Conservation (phyloP, 768 basidiomycete species). For the Cubamyces sp. region DNA sequence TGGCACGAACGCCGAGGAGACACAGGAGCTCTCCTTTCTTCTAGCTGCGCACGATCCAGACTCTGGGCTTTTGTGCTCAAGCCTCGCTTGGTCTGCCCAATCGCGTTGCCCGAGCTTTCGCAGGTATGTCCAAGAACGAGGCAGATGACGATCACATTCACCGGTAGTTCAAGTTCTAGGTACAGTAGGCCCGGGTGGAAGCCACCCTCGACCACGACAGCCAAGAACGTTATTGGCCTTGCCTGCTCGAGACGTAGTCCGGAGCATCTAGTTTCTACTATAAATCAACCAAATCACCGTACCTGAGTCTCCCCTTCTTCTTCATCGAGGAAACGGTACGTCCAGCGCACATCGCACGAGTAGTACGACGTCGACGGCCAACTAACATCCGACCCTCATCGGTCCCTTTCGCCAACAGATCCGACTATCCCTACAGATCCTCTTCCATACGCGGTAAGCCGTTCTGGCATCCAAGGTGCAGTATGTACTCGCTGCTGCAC, state of each 20-base stretch:
- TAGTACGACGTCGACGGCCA: background rate
- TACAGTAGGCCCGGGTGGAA: background rate
- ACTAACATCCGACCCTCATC: slow-evolving; percentile 6
- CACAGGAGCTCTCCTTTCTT: background rate
- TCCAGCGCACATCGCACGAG: background rate
- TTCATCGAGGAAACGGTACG: slow-evolving; percentile 9
- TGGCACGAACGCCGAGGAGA: background rate
- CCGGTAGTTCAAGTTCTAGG: slow-evolving; percentile 11
- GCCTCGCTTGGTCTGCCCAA: slow-evolving; percentile 6
- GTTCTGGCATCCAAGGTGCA: background rate
- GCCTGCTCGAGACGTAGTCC: slow-evolving; percentile 6
- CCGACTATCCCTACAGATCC: background rate
- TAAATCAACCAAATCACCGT: slow-evolving; percentile 11
- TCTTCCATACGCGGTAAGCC: slow-evolving; percentile 3
- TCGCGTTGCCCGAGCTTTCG: background rate
- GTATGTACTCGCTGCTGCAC: background rate
- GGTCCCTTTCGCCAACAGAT: slow-evolving; percentile 11
- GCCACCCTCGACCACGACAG: background rate
- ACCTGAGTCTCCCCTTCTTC: background rate
- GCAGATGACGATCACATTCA: slow-evolving; percentile 9
- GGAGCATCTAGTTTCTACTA: background rate
- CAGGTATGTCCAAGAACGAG: slow-evolving; percentile 1
- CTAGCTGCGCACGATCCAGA: slow-evolving; percentile 11
- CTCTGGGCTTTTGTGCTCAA: background rate
- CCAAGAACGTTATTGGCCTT: background rate